Conservation (phyloP, 208 protist species). For the Wallacemonas sp. region DNA sequence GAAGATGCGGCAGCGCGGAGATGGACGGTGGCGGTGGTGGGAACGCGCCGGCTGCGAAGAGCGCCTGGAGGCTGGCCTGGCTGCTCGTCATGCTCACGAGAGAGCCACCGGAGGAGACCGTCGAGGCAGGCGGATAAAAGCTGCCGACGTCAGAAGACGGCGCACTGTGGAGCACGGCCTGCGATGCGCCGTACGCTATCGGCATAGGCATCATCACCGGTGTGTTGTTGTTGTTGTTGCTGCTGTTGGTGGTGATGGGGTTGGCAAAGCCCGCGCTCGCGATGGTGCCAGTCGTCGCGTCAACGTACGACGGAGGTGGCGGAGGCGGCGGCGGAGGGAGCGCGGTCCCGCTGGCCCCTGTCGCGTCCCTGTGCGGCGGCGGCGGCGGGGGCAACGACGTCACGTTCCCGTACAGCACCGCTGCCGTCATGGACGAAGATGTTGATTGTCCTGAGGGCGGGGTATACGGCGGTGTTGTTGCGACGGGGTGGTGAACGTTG, state of each 20-base stretch:
- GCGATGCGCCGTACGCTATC: neutral
- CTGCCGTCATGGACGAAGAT: too few species aligned
- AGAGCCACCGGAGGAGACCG: neutral
- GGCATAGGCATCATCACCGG: too few species aligned
- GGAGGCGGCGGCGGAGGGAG: neutral
- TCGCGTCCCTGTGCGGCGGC: neutral
- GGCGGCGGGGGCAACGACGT: too few species aligned
- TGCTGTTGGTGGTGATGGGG: too few species aligned
- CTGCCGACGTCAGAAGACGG: neutral
- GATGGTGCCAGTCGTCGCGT: too few species aligned
- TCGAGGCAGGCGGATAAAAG: neutral
- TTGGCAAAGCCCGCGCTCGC: too few species aligned
- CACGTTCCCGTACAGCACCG: too few species aligned
- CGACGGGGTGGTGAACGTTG: too few species aligned
- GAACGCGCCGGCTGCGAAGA: neutral
- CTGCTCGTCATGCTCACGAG: neutral
- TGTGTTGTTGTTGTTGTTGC: too few species aligned
- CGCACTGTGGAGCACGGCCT: neutral
- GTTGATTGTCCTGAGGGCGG: too few species aligned
- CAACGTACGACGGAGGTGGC: slow-evolving; percentile 4
- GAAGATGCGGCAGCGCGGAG: neutral
- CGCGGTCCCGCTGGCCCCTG: neutral
- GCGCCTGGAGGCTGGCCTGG: neutral
- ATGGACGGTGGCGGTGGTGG: neutral
- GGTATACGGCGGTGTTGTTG: neutral